Percentiles rank a stretch among this genome's conserved stretches.
Evolutionary conservation across 495 filamentous ascomycete species (phyloP).

Genomic region (Achaetomiella virescens): DNA sequence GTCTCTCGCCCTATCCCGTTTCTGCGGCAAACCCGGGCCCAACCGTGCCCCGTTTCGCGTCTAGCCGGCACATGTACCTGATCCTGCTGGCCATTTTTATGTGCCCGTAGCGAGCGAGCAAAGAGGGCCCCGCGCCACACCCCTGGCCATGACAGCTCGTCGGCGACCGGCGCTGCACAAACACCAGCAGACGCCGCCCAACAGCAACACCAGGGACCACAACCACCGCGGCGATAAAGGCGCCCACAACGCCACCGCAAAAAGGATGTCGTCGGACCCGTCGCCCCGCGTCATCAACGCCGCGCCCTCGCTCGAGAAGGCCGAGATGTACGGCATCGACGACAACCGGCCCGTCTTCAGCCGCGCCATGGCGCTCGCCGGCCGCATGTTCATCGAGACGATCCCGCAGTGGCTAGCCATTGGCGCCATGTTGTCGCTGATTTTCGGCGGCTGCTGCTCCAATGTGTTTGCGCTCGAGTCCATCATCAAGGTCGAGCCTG

Average conservation of each 20-base stretch:
- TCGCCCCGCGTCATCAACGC: constrained; percentile 49
- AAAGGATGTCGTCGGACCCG: constrained; percentile 13
- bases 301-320: constrained; percentile 49
- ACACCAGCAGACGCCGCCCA: constrained; percentile 28
- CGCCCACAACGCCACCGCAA: constrained; percentile 19
- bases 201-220: constrained; percentile 15
- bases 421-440: constrained; percentile 70
- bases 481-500: constrained; percentile 78
- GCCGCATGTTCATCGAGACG: constrained; percentile 52
- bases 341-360: constrained; percentile 48
- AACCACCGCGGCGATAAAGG: constrained; percentile 28
- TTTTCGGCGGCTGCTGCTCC: constrained; percentile 96
- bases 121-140: constrained; percentile 15
- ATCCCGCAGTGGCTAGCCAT: constrained; percentile 64
- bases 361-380: constrained; percentile 47
- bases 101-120: constrained; percentile 10
- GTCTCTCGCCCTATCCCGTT: not conserved
- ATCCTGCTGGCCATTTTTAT: constrained; percentile 12
- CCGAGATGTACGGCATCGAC: constrained; percentile 51
- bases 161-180: constrained; percentile 32
- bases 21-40: constrained; percentile 6
- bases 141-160: constrained; percentile 30
- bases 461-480: constrained; percentile 97
- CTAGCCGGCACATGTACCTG: too few relatives aligned
- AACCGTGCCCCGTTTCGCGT: not conserved